Percentiles rank a stretch among this genome's conserved stretches.
Evolutionary conservation across 192 early-diverging fungal species (phyloP).

Genomic region (Coemansia sp.): DNA sequence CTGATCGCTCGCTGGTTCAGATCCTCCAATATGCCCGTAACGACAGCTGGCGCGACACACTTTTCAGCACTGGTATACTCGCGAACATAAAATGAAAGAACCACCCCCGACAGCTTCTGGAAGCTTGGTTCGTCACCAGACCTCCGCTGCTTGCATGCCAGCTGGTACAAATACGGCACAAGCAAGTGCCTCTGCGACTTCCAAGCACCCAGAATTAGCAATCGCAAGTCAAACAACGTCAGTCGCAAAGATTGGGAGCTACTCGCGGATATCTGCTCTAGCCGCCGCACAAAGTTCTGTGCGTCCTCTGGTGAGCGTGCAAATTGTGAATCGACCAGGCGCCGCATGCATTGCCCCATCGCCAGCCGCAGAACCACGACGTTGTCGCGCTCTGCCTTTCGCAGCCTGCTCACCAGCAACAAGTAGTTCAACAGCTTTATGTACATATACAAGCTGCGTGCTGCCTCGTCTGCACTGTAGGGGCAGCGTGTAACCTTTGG

Average conservation of each 20-base stretch:
- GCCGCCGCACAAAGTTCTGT: constrained; percentile 13
- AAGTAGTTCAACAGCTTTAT: constrained; percentile 42
- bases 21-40: constrained; percentile 27
- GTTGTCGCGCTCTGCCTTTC: constrained; percentile 19
- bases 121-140: constrained; percentile 15
- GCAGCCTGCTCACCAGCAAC: constrained; percentile 25
- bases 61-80: constrained; percentile 11
- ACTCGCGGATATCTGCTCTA: constrained; percentile 20
- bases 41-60: constrained; percentile 7
- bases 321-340: constrained; percentile 9
- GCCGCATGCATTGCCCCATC: constrained; percentile 47
- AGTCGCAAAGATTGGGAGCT: constrained; percentile 21
- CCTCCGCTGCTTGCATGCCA: constrained; percentile 20
- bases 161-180: constrained; percentile 35
- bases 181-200: constrained; percentile 33
- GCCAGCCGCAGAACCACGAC: constrained; percentile 26
- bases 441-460: constrained; percentile 24
- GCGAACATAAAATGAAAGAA: constrained; percentile 44
- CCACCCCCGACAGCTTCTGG: constrained; percentile 31
- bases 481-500: constrained; percentile 10
- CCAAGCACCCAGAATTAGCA: constrained; percentile 47
- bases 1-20: constrained; percentile 23
- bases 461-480: constrained; percentile 10
- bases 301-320: constrained; percentile 25
- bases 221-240: constrained; percentile 26